Evolutionary conservation across 163 green algal genomes (phyloP).

Genomic region (Prototheca cutis): DNA sequence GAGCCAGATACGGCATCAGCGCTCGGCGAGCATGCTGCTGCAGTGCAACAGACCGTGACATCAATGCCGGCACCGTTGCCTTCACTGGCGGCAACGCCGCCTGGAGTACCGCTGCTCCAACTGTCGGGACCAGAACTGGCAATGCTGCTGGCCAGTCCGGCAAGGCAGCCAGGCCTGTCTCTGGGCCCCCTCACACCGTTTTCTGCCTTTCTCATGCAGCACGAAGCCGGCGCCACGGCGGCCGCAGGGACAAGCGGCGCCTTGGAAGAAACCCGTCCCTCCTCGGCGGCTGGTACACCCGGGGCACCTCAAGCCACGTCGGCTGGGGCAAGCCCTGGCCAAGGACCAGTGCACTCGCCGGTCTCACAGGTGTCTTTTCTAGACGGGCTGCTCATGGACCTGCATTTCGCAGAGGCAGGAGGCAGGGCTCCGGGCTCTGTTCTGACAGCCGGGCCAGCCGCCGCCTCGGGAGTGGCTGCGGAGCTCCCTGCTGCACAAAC

Average conservation of each 20-base stretch:
- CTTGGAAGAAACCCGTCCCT: too few relatives aligned
- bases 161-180: neutral
- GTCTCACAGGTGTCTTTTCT: neutral
- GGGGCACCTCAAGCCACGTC: too few relatives aligned
- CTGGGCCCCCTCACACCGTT: neutral
- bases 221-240: neutral
- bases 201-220: slow-evolving; percentile 1
- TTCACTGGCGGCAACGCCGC: too few relatives aligned
- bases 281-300: too few relatives aligned
- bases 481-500: too few relatives aligned
- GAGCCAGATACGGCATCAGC: too few relatives aligned
- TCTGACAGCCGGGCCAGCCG: neutral
- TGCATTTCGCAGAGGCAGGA: neutral
- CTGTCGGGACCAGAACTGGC: neutral
- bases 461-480: too few relatives aligned
- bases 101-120: neutral
- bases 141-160: neutral
- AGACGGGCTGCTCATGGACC: neutral
- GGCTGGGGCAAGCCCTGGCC: too few relatives aligned
- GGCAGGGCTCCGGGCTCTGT: neutral
- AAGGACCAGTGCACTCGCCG: too few relatives aligned
- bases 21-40: too few relatives aligned
- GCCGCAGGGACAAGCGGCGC: neutral
- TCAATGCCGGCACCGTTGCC: too few relatives aligned
- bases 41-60: too few relatives aligned